Base-by-base conservation (phyloP, 2,329 filamentous ascomycete genomes). In the Claviceps sp. region DNA sequence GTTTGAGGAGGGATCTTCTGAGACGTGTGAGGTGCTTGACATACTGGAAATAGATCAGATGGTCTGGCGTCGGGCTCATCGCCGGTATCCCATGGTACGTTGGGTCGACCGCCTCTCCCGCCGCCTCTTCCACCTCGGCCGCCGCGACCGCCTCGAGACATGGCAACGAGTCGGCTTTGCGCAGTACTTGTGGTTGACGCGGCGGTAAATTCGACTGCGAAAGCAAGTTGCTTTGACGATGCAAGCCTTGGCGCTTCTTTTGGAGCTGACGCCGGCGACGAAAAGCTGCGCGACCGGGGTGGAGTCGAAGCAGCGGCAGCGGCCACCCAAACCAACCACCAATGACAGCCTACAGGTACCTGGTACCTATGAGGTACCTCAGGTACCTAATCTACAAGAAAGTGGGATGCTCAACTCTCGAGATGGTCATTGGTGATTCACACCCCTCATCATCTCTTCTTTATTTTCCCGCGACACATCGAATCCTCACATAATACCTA, bases 21-120 rank as follows among this genome's bases (percentile, higher is more conserved):
- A 30, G 26, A 30, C 26, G 26, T 30, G 26, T 9, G 41, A 22
- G 41, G 41, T 22, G 41, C 18, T 43, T 18, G 11, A 59, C 72
- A 54, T 63, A 79, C 77, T 0, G 78, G 78, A 54, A 81, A 81
- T 9, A 78, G 72, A 57, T 81, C 78, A n/a, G 75, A 76, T 6
- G 78, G 78, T 36, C 75, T 70, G 49, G 72, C 72, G 61, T 79
- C 76, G 8, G 76, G 73, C 56, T 81, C 78, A 56, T 78, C 75
- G 42, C 72, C 68, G 18, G 65, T 70, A 45, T 73, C 72, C 73
- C 77, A 80, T 0, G 77, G 72, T 51, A 78, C 69, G 30, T 71
- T 70, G 11, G 70, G 72, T 18, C 70, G 63, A 47, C 73, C 70
- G 45, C 72, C 69, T 47, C 67, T 69, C 49, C 73, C 62, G n/a